Evolutionary conservation across 2,329 filamentous ascomycete genomes (phyloP).

Genomic region (Ophiostoma sp.): DNA sequence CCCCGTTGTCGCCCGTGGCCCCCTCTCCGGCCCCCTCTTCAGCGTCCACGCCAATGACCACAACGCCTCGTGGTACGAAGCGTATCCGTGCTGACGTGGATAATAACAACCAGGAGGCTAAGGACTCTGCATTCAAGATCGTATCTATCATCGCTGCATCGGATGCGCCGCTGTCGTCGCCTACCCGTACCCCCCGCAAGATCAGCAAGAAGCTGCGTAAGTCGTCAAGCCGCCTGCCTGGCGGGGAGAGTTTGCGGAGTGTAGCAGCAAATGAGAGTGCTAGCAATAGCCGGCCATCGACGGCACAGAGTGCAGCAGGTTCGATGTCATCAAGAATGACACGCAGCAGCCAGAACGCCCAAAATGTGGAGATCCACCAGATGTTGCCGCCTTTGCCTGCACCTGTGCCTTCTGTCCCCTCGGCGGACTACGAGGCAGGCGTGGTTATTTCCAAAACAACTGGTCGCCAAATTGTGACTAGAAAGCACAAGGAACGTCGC

Average conservation of each 20-base stretch:
- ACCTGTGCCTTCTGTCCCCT: neutral
- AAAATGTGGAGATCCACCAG: slow-evolving; percentile 20
- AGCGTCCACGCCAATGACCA: neutral
- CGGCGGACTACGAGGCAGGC: neutral
- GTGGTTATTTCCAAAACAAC: neutral
- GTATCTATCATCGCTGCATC: neutral
- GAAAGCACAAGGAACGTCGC: slow-evolving; percentile 17
- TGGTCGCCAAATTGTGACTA: neutral
- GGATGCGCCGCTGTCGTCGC: slow-evolving; percentile 19
- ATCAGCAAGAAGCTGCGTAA: slow-evolving; percentile 51
- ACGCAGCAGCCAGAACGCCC: slow-evolving; percentile 1
- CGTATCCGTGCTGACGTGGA: slow-evolving; percentile 35
- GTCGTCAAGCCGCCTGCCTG: slow-evolving; percentile 41
- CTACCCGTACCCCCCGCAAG: slow-evolving; percentile 30
- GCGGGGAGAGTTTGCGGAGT: slow-evolving; percentile 27
- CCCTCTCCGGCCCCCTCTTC: slow-evolving; percentile 15
- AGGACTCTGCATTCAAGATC: neutral
- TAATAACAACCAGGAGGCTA: neutral
- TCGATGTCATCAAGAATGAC: slow-evolving; percentile 5
- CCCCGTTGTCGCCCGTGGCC: slow-evolving; percentile 20
- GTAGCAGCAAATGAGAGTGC: neutral
- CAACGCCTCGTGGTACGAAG: slow-evolving; percentile 41
- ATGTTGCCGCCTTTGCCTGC: slow-evolving; percentile 15
- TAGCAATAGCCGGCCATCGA: neutral
- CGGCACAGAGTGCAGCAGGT: neutral